phyloP scores from a whole-genome alignment of 257 asterid species.

The Petrea volubilis region DNA sequence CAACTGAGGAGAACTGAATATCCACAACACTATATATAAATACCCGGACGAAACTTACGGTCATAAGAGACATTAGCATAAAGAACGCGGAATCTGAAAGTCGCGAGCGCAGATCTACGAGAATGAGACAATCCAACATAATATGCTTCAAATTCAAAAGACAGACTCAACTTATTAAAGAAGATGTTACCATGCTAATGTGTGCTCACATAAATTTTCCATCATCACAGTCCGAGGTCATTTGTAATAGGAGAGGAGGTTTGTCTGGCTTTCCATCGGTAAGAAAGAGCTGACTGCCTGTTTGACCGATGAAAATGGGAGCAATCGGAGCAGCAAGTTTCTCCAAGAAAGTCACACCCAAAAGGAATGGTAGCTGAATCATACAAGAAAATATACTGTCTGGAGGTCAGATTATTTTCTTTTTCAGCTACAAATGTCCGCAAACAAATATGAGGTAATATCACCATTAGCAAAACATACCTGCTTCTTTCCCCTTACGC shows the following conservation, averaged over 20 bases:
- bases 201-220: conserved; percentile 72
- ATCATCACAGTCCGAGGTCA: conserved; percentile 85
- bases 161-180: conserved; percentile 1
- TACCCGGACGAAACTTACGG: conserved; percentile 55
- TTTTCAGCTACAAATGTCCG: too few species aligned
- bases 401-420: conserved; percentile 65
- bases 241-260: conserved; percentile 79
- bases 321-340: conserved; percentile 92
- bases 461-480: conserved; percentile 38
- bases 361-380: conserved; percentile 86
- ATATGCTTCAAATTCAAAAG: conserved; percentile 17
- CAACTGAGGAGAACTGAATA: conserved; percentile 25
- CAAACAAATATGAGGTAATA: not conserved
- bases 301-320: conserved; percentile 65
- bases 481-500: conserved; percentile 95
- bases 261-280: conserved; percentile 69
- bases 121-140: conserved; percentile 31
- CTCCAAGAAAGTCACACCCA: conserved; percentile 82
- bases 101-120: conserved; percentile 84
- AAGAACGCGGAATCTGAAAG: conserved; percentile 75
- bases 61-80: conserved; percentile 95
- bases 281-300: conserved; percentile 79
- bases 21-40: not conserved
- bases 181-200: conserved; percentile 5
- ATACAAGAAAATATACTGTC: conserved; percentile 47